Evolutionary conservation across 108 stramenopile genomes (phyloP), one percentile per base, ranked within the genome.

Genomic region (Skeletonema potamos): DNA sequence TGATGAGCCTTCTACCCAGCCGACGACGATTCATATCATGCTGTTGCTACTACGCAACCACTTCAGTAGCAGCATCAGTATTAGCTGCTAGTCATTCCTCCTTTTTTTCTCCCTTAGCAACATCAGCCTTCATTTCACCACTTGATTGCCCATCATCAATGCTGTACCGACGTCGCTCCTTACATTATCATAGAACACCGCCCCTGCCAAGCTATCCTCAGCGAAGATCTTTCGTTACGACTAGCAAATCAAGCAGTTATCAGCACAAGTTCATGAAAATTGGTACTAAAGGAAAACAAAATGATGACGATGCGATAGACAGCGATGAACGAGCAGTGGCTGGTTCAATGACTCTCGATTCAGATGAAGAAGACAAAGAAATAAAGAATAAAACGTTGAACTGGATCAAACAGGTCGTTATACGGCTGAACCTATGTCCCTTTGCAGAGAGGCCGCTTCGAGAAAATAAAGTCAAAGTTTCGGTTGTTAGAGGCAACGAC

Each of bases 341-440:
- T n/a, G n/a, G n/a, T n/a, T n/a, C n/a, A n/a, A n/a, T n/a, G 39
- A n/a, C 39, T 41, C 39, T 41, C 15, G 39, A 41, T 41, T 15
- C 48, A 51, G 48, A 66, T 20, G 68, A 70, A 28, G 43, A 39
- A 11, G 73, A 84, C 51, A 70, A 79, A 17, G 48, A 56, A 33
- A 82, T 89, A 29, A 27, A 69, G 39, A 46, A 72, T n/a, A 26
- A 66, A 72, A 87, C 85, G 4, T 33, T 83, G 32, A 71, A 84
- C 32, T 94, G 90, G 90, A 54, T 94, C 33, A 54, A 85, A n/a
- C 64, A 74, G 2, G 84, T 87, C 0, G 87, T 94, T 0, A 87
- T 94, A 43, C 86, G 87, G 9, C 70, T 85, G 58, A 90, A 90
- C 68, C 64, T 94, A 3, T 94, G 93, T 72, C 93, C 93, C 3